Percentiles rank a stretch among this genome's conserved stretches.
Evolutionary conservation across 2,329 filamentous ascomycete genomes (phyloP).

Genomic region (Aspergillus sp.): DNA sequence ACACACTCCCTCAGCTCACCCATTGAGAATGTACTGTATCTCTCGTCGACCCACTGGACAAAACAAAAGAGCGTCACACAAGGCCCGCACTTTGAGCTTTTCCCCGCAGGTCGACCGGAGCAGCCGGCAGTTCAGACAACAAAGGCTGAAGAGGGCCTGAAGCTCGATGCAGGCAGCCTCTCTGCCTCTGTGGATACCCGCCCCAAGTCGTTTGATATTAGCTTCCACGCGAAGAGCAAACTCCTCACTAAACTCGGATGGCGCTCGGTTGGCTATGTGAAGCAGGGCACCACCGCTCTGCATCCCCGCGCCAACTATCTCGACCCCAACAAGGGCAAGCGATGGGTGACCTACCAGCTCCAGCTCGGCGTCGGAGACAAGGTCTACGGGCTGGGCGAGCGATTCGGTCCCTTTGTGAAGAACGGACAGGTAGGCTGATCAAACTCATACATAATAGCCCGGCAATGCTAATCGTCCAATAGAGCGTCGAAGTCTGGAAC

Average conservation of each 20-base stretch:
- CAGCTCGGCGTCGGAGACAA: conserved; percentile 17
- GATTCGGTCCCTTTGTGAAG: conserved; percentile 16
- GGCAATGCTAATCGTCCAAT: background rate
- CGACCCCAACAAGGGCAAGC: conserved; percentile 15
- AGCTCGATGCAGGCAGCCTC: background rate
- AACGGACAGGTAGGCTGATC: conserved; percentile 5
- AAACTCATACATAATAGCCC: too few species aligned
- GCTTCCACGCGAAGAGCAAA: conserved; percentile 7
- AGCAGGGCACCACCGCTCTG: conserved; percentile 14
- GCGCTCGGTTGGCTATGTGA: conserved; percentile 15
- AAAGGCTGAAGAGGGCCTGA: background rate
- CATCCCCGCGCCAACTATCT: conserved; percentile 15
- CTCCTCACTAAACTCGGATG: conserved; percentile 13
- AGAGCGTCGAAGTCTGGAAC: conserved; percentile 20
- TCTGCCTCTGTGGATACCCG: conserved; percentile 13
- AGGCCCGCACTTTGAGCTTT: conserved; percentile 16
- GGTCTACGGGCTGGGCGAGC: conserved; percentile 17
- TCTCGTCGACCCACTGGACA: conserved; percentile 14
- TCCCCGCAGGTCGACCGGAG: background rate
- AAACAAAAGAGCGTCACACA: conserved; percentile 15
- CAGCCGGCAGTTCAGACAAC: conserved; percentile 4
- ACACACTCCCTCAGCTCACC: conserved; percentile 14
- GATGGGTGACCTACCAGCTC: conserved; percentile 19
- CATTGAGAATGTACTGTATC: conserved; percentile 12
- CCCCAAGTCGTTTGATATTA: conserved; percentile 15